Percentiles rank a stretch among this genome's conserved stretches.
These are phyloP conservation scores for Plasmodium knowlesi DNA, from an alignment of 169 alveolate genomes.

Conservation along the genomic window DNA sequence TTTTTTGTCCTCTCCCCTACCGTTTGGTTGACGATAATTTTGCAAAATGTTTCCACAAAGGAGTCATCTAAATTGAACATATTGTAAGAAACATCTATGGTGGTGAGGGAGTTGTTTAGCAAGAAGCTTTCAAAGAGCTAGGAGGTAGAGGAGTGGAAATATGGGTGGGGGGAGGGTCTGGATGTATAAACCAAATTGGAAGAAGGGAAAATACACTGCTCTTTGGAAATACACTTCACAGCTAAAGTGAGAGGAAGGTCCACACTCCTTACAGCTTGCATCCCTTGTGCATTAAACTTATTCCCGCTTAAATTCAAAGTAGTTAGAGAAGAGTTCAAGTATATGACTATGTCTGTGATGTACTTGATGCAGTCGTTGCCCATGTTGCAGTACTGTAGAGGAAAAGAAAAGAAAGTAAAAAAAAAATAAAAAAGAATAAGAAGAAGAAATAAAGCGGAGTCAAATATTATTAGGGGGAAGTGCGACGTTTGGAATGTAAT, in stretches of 20 bases:
- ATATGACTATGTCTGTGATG: slow-evolving; percentile 59
- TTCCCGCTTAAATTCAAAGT: slow-evolving; percentile 56
- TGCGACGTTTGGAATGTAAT: neutral
- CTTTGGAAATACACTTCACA: neutral
- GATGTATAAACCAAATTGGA: neutral
- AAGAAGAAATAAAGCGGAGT: neutral
- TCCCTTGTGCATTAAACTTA: slow-evolving; percentile 43
- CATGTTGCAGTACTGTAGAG: slow-evolving; percentile 49
- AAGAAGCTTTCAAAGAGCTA: slow-evolving; percentile 72
- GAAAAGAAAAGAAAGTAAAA: neutral
- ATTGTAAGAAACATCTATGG: slow-evolving; percentile 57
- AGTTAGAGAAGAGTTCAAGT: slow-evolving; percentile 51
- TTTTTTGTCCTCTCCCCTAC: neutral
- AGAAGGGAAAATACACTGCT: neutral
- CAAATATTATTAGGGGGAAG: neutral
- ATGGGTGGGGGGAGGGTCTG: neutral
- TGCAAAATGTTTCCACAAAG: slow-evolving; percentile 26
- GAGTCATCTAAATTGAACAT: slow-evolving; percentile 50
- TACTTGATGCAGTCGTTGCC: slow-evolving; percentile 49
- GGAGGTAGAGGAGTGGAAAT: neutral
- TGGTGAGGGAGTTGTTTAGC: slow-evolving; percentile 24
- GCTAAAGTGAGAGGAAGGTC: neutral
- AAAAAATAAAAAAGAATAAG: neutral
- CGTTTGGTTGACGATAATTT: slow-evolving; percentile 28
- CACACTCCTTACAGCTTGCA: slow-evolving; percentile 17